Percentiles rank a stretch among this genome's conserved stretches.
phyloP scores from a whole-genome alignment of 345 rosid genomes.

The Hirschfeldia incana region DNA sequence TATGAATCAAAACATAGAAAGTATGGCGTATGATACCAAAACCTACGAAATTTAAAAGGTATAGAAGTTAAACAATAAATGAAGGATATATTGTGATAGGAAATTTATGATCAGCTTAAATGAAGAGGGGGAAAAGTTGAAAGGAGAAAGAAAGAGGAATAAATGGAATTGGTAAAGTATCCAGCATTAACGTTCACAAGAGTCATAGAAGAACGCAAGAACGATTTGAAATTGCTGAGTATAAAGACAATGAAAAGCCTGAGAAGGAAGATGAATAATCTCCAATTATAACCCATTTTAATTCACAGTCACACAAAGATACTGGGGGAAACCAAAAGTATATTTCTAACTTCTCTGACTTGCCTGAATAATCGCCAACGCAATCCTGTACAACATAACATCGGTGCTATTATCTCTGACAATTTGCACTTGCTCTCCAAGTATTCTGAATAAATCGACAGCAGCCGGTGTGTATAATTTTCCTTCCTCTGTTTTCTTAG shows the following conservation, averaged over 20 bases:
- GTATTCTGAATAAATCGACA: conserved; percentile 97
- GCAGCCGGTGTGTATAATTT: conserved; percentile 99
- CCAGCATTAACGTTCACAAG: conserved; percentile 1
- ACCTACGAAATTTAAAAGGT: background rate
- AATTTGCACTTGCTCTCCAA: conserved; percentile 98
- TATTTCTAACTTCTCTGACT: conserved; percentile 36
- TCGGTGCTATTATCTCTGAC: conserved; percentile 98
- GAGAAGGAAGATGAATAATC: background rate
- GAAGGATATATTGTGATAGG: background rate
- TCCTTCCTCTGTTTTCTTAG: conserved; percentile 98
- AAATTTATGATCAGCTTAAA: conserved; percentile 16
- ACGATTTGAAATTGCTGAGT: background rate
- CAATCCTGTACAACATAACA: conserved; percentile 93
- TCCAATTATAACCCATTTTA: conserved; percentile 7
- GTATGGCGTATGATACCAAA: background rate
- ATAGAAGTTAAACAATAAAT: background rate
- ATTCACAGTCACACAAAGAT: conserved; percentile 21
- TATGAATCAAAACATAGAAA: conserved; percentile 15
- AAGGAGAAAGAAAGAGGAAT: background rate
- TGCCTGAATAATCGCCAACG: conserved; percentile 93
- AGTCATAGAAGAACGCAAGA: conserved; percentile 9
- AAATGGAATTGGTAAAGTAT: background rate
- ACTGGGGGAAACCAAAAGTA: background rate
- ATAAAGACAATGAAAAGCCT: background rate
- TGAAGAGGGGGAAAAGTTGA: background rate